Evolutionary conservation across 176 grass and related monocot genomes (phyloP), one percentile per base, ranked within the genome.

Genomic region (Carex parvula): DNA sequence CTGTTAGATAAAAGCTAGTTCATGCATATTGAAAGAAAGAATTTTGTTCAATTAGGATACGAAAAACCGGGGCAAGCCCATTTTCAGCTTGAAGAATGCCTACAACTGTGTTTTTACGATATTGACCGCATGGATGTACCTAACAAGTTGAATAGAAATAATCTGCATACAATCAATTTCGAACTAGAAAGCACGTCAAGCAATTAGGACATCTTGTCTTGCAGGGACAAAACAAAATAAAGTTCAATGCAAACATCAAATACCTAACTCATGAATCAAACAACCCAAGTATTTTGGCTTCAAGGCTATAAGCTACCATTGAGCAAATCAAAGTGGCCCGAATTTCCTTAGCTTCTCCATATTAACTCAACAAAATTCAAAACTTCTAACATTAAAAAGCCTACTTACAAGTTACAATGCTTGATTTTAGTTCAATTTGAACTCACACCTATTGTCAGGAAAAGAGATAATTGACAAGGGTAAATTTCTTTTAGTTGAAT

Each of bases 101-200:
- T 8, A 98, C 64, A 65, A 98, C 86, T 6, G 95, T 98, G 69
- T 98, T 98, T 64, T 98, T 98, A 22, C 92, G 92, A 70, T 98
- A 98, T 60, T 98, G 92, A 55, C 95, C 95, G 87, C 92, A 98
- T 53, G 95, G 89, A 95, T 98, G 95, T 67, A 98, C 95, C 95
- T 98, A 84, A 66, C 81, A 42, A 89, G 65, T 37, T 60, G 48
- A 78, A 78, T 4, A 11, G 55, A 77, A 39, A 52, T 20, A 77
- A 77, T 55, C 12, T 77, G 72, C 50, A 77, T 32, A 55, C 0
- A 53, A 32, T 77, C 48, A 76, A 77, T 8, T 55, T 55, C 14
- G 54, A 30, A 54, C 22, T 16, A 29, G 72, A 30, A 77, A 56
- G 48, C 13, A 55, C 2, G 14, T 17, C 48, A 54, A 29, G 14